phyloP scores from a whole-genome alignment of 257 asterid genomes.

The Lycium barbarum region DNA sequence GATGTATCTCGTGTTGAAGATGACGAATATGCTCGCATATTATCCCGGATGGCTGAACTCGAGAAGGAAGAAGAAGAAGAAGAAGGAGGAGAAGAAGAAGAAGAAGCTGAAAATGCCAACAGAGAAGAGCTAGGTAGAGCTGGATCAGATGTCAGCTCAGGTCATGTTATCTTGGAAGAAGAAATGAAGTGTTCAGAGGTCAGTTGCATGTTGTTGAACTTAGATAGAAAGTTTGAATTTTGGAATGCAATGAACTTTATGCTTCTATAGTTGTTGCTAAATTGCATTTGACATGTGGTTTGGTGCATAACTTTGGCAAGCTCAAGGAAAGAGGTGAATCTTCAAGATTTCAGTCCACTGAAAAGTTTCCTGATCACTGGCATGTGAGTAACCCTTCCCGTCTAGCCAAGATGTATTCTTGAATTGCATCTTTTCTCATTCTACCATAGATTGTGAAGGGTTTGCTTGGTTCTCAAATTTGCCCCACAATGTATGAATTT shows the following conservation, averaged over 20 bases:
- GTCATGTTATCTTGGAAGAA: conserved; percentile 37
- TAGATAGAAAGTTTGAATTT: not conserved
- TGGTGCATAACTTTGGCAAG: conserved; percentile 13
- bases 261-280: conserved; percentile 4
- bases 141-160: conserved; percentile 35
- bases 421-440: not conserved
- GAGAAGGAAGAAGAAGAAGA: conserved; percentile 90
- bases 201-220: conserved; percentile 17
- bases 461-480: conserved; percentile 6
- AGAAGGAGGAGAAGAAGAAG: conserved; percentile 79
- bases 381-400: conserved; percentile 29
- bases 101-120: conserved; percentile 63
- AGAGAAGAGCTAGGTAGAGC: conserved; percentile 47
- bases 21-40: conserved; percentile 65
- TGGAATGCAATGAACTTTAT: not conserved
- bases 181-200: conserved; percentile 57
- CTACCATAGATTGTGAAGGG: not conserved
- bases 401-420: not conserved
- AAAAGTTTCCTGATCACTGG: conserved; percentile 28
- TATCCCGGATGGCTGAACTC: conserved; percentile 65
- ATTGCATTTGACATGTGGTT: conserved; percentile 22
- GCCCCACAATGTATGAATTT: not conserved
- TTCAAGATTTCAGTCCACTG: conserved; percentile 20
- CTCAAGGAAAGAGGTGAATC: conserved; percentile 25
- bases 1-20: conserved; percentile 51